Evolutionary conservation across 73 alveolate species (phyloP).

Genomic region (Diophrys sp.): DNA sequence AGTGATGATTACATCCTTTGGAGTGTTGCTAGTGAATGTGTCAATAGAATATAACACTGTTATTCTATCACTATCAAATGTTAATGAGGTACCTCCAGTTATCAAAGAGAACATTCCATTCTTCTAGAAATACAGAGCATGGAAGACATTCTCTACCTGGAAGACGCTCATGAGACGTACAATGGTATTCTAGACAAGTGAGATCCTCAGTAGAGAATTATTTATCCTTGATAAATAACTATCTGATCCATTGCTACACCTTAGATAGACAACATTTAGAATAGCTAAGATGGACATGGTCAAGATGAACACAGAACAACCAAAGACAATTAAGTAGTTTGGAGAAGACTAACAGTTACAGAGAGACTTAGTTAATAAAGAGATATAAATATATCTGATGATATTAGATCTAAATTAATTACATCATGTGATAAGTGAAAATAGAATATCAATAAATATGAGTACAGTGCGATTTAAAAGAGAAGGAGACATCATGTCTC

Average conservation of each 20-base stretch:
- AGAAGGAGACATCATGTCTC: no score
- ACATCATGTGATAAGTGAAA: constrained; percentile 73
- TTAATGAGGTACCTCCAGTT: no score
- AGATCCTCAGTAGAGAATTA: constrained; percentile 67
- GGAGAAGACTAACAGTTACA: constrained; percentile 52
- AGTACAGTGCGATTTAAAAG: constrained; percentile 73
- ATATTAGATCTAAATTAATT: constrained; percentile 57
- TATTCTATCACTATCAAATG: no score
- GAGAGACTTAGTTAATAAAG: constrained; percentile 46
- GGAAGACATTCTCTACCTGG: constrained; percentile 87
- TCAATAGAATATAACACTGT: no score
- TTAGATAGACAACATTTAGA: constrained; percentile 58
- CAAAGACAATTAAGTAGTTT: constrained; percentile 64
- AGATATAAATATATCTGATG: constrained; percentile 58
- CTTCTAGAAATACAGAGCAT: constrained; percentile 82
- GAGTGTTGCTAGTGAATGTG: no score
- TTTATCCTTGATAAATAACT: constrained; percentile 78
- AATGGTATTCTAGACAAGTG: constrained; percentile 64
- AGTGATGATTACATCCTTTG: no score
- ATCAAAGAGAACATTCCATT: constrained; percentile 64
- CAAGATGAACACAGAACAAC: constrained; percentile 57
- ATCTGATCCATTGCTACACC: constrained; percentile 66
- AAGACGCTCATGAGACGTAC: constrained; percentile 80
- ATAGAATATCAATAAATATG: no score
- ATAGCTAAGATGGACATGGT: constrained; percentile 68